phyloP scores from a whole-genome alignment of 2,329 filamentous ascomycete genomes.

The Diaporthe humulicola region DNA sequence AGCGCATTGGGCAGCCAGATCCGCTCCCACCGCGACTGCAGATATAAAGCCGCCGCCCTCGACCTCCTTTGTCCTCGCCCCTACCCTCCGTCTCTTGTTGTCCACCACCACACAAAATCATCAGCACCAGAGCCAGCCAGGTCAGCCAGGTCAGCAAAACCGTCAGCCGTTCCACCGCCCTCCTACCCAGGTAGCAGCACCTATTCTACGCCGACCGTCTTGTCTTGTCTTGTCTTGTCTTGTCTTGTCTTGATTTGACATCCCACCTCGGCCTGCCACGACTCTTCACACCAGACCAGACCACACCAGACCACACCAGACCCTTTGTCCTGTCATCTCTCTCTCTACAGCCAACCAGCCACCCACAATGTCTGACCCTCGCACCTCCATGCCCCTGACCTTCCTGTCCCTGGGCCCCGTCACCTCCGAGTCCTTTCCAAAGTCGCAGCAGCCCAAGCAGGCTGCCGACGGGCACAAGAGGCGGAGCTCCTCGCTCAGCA shows the following conservation, averaged over 20 bases:
- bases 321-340: neutral
- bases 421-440: conserved; percentile 69
- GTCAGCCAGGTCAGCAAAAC: no score
- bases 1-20: neutral
- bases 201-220: no score
- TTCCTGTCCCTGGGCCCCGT: conserved; percentile 73
- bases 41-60: conserved; percentile 35
- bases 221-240: no score
- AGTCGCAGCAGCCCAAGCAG: conserved; percentile 50
- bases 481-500: conserved; percentile 68
- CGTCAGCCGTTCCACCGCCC: neutral
- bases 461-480: conserved; percentile 50
- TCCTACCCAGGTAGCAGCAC: no score
- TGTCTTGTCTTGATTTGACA: no score
- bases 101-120: neutral
- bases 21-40: conserved; percentile 3
- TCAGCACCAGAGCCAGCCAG: neutral
- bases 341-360: neutral
- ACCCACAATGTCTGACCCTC: conserved; percentile 34
- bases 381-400: conserved; percentile 40
- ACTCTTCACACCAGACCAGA: neutral
- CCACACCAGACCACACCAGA: no score
- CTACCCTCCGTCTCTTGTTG: neutral
- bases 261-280: no score
- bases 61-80: neutral